These are phyloP conservation scores for Alternaria brassicae DNA, from an alignment of 2,329 filamentous ascomycete genomes.

Conservation along the genomic window DNA sequence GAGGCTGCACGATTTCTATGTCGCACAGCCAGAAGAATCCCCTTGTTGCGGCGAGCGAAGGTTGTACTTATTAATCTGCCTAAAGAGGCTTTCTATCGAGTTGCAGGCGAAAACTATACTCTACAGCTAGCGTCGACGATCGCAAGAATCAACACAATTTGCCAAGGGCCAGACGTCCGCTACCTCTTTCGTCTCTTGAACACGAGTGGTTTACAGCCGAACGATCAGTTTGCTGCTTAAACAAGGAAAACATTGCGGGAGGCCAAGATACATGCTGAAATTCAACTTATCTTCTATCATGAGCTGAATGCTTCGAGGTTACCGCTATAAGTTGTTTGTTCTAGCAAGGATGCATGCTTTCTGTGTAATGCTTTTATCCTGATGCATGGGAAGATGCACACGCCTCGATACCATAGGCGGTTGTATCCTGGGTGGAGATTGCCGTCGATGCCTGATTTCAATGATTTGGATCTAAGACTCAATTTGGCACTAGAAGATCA, in stretches of 20 bases:
- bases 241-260: constrained; percentile 18
- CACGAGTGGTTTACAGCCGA: background rate
- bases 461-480: constrained; percentile 11
- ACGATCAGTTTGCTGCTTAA: constrained; percentile 15
- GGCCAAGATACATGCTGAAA: constrained; percentile 57
- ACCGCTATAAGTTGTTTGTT: constrained; percentile 55
- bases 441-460: constrained; percentile 34
- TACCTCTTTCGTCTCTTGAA: constrained; percentile 14
- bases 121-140: constrained; percentile 12
- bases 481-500: constrained; percentile 10
- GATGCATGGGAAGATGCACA: constrained; percentile 52
- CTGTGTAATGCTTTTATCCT: constrained; percentile 59
- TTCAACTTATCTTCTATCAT: constrained; percentile 58
- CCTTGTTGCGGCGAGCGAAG: constrained; percentile 8
- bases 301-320: constrained; percentile 16
- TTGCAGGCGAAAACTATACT: background rate
- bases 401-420: constrained; percentile 53
- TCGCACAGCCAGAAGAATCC: constrained; percentile 16
- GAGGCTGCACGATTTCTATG: constrained; percentile 25
- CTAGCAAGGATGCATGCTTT: constrained; percentile 61
- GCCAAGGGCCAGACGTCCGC: background rate
- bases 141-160: constrained; percentile 2
- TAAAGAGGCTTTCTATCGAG: constrained; percentile 4
- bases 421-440: constrained; percentile 58
- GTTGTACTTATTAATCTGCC: constrained; percentile 15